These are phyloP conservation scores for Mallotus nudiflorus DNA, from an alignment of 345 rosid genomes.

Conservation along the genomic window DNA sequence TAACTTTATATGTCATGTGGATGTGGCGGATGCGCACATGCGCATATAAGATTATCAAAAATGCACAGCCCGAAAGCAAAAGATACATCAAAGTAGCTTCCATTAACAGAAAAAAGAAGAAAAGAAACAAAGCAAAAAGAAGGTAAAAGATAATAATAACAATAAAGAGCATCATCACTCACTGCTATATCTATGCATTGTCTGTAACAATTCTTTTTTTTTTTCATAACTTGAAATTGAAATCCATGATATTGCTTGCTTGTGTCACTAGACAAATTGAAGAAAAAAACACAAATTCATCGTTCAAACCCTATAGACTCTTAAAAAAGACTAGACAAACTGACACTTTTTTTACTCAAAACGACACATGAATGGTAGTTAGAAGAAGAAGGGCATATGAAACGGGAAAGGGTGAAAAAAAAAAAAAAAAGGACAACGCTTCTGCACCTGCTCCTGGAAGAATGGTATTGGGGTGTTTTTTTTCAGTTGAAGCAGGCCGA, in stretches of 20 bases:
- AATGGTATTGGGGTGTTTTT: slow-evolving; percentile 20
- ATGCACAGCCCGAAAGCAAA: slow-evolving; percentile 18
- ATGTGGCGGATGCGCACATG: slow-evolving; percentile 10
- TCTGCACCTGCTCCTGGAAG: slow-evolving; percentile 52
- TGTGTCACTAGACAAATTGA: slow-evolving; percentile 39
- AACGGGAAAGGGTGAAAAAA: slow-evolving; percentile 17
- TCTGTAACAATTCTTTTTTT: slow-evolving; percentile 33
- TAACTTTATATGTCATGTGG: slow-evolving; percentile 1
- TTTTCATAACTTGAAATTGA: slow-evolving; percentile 24
- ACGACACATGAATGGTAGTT: slow-evolving; percentile 20
- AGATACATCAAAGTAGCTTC: slow-evolving; percentile 26
- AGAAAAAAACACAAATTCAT: slow-evolving; percentile 10
- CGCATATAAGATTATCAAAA: slow-evolving; percentile 6
- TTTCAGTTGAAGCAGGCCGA: slow-evolving; percentile 61
- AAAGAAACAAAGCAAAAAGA: neutral
- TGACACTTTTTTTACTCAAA: slow-evolving; percentile 18
- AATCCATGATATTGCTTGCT: slow-evolving; percentile 30
- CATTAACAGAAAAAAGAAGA: slow-evolving; percentile 13
- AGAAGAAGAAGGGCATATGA: slow-evolving; percentile 17
- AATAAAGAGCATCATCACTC: slow-evolving; percentile 27
- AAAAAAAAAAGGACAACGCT: slow-evolving; percentile 59
- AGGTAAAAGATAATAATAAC: slow-evolving; percentile 21
- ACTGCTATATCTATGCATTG: slow-evolving; percentile 40
- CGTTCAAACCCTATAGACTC: slow-evolving; percentile 30
- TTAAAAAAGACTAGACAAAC: slow-evolving; percentile 24